These are phyloP conservation scores for Corrigiola litoralis DNA, from an alignment of 179 eudicot species.

Conservation along the genomic window DNA sequence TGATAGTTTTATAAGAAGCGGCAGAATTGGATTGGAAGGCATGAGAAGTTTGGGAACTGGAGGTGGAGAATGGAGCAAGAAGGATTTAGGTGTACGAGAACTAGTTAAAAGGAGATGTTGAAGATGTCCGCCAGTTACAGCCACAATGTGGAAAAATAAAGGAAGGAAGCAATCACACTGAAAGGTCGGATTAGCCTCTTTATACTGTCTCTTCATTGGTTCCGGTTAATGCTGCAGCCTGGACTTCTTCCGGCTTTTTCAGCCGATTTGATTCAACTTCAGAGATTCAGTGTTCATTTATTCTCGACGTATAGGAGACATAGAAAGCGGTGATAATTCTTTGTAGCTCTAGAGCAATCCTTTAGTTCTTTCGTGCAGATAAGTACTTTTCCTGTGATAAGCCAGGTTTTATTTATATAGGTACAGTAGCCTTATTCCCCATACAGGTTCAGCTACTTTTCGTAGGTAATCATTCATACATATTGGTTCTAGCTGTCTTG, in stretches of 20 bases:
- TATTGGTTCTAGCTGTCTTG: constrained; percentile 6
- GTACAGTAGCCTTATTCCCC: constrained; percentile 2
- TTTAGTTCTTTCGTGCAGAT: constrained; percentile 39
- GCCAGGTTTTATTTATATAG: constrained; percentile 8
- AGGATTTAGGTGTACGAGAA: constrained; percentile 49
- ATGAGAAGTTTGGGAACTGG: constrained; percentile 63
- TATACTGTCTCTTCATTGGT: constrained; percentile 78
- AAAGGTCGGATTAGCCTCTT: constrained; percentile 78
- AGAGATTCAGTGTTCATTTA: neutral
- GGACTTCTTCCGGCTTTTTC: constrained; percentile 51
- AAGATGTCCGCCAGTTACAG: constrained; percentile 58
- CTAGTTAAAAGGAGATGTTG: constrained; percentile 57
- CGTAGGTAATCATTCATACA: constrained; percentile 1
- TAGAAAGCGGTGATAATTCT: constrained; percentile 22
- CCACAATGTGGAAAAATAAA: constrained; percentile 46
- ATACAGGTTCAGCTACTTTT: neutral
- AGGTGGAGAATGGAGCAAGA: constrained; percentile 53
- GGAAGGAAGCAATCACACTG: constrained; percentile 43
- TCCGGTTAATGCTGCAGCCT: constrained; percentile 41
- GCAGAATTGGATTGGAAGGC: constrained; percentile 81
- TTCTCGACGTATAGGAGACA: constrained; percentile 10
- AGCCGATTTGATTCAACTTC: constrained; percentile 44
- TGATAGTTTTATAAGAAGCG: constrained; percentile 80
- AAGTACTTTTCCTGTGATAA: constrained; percentile 15
- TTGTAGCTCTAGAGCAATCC: constrained; percentile 35